Evolutionary conservation across 306 rosid genomes (phyloP).

Genomic region (Acacia crassicarpa): DNA sequence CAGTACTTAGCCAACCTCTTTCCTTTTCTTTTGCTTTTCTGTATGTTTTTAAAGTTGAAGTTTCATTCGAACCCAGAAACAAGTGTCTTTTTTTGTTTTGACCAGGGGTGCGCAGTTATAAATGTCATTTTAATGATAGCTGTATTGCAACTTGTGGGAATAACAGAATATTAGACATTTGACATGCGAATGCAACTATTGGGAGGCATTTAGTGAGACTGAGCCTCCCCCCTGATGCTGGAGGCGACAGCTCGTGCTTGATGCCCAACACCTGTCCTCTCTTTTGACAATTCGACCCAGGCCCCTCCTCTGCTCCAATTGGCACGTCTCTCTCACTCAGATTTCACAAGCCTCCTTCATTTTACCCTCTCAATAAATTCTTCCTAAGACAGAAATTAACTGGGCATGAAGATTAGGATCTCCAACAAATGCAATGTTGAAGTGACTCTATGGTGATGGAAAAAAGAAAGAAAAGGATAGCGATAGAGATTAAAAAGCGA

Average conservation of each 20-base stretch:
- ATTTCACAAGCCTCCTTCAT: neutral
- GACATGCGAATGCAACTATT: neutral
- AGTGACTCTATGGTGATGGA: too few relatives aligned
- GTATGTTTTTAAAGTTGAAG: neutral
- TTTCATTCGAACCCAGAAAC: too few relatives aligned
- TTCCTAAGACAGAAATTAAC: neutral
- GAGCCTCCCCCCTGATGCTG: neutral
- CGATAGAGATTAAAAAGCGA: neutral
- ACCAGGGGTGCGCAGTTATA: neutral
- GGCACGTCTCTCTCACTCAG: neutral
- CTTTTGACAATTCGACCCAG: neutral
- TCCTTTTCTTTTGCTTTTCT: too few relatives aligned
- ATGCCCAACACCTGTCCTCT: slow-evolving; percentile 1
- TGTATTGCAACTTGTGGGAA: neutral
- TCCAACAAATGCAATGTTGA: too few relatives aligned
- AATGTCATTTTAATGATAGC: neutral
- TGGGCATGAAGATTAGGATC: neutral
- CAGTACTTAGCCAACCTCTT: too few relatives aligned
- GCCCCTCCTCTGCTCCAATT: neutral
- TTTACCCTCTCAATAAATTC: neutral
- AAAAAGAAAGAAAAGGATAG: too few relatives aligned
- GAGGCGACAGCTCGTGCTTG: slow-evolving; percentile 40
- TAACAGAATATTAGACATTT: neutral
- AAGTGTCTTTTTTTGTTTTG: too few relatives aligned
- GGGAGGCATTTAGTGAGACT: neutral